Conservation (phyloP, 306 rosid species). For the cucumber (Cucumis sativus) region Cucumber_9930_V3 NC_026656.2:22307501-22308000, state of each 20-base stretch:
- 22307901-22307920: conserved; percentile 26
- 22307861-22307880: conserved; percentile 50
- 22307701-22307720: conserved; percentile 66
- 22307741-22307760: conserved; percentile 30
- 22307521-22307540: conserved; percentile 8
- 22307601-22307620: conserved; percentile 1
- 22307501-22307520: conserved; percentile 12
- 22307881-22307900: conserved; percentile 14
- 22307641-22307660: conserved; percentile 21
- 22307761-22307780: conserved; percentile 46
- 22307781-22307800: conserved; percentile 68
- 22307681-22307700: conserved; percentile 66
- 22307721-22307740: conserved; percentile 44
- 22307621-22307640: conserved; percentile 16
- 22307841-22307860: conserved; percentile 60
- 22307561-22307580: conserved; percentile 15
- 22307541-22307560: conserved; percentile 16
- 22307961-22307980: conserved; percentile 31
- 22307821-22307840: conserved; percentile 55
- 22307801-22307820: conserved; percentile 63
- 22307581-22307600: neutral
- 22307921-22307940: conserved; percentile 26
- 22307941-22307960: conserved; percentile 34
- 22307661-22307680: conserved; percentile 37
- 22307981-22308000: conserved; percentile 74